phyloP scores from a whole-genome alignment of 495 filamentous ascomycete species.

The Chaetomium fimeti region DNA sequence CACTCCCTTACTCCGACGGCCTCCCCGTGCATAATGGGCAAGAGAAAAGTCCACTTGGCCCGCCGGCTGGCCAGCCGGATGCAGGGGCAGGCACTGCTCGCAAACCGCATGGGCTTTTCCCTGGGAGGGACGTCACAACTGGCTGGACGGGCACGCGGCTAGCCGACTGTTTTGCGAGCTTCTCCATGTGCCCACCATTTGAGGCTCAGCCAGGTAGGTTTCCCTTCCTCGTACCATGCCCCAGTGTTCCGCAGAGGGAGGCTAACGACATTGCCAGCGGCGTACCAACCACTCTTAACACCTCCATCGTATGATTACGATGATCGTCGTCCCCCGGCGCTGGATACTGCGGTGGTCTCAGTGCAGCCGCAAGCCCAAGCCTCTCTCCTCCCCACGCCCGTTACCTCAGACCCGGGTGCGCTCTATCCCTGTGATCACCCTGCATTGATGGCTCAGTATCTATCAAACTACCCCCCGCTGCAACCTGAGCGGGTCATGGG shows the following conservation, averaged over 20 bases:
- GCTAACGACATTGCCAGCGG: conserved; percentile 24
- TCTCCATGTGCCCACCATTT: conserved; percentile 43
- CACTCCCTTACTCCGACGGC: conserved; percentile 23
- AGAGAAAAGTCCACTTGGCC: conserved; percentile 41
- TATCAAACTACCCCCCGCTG: conserved; percentile 43
- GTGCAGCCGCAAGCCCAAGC: conserved; percentile 31
- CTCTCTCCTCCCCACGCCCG: conserved; percentile 27
- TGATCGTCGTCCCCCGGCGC: conserved; percentile 31
- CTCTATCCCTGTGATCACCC: conserved; percentile 37
- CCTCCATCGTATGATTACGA: conserved; percentile 38
- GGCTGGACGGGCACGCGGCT: conserved; percentile 38
- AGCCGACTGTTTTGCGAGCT: conserved; percentile 41
- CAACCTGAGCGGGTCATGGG: conserved; percentile 40
- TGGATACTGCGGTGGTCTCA: conserved; percentile 33
- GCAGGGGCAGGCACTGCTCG: conserved; percentile 23
- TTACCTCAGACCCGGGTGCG: conserved; percentile 27
- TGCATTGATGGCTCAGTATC: conserved; percentile 36
- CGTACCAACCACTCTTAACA: conserved; percentile 36
- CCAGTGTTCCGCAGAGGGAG: neutral
- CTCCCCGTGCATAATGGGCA: conserved; percentile 29
- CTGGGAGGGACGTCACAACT: conserved; percentile 30
- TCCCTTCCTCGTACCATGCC: neutral
- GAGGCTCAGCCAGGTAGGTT: conserved; percentile 37
- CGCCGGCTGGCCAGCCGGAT: conserved; percentile 25
- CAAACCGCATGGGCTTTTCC: conserved; percentile 24